These are phyloP conservation scores for Xylaria sp. DNA, from an alignment of 2,329 filamentous ascomycete genomes.

Conservation along the genomic window DNA sequence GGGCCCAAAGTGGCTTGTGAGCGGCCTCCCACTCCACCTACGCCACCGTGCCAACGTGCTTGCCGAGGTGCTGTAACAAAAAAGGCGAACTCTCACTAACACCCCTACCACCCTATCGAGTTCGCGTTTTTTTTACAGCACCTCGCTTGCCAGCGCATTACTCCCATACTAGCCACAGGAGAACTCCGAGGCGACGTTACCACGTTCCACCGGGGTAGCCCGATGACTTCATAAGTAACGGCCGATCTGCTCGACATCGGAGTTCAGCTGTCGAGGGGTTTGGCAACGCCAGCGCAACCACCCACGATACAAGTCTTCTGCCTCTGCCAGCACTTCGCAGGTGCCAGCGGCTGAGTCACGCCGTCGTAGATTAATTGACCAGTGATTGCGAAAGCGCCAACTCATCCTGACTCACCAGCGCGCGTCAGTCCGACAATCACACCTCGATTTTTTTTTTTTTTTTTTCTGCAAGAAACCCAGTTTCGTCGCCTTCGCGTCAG, in stretches of 20 bases:
- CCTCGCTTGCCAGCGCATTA: constrained; percentile 20
- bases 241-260: not conserved
- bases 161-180: constrained; percentile 31
- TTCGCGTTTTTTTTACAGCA: too few relatives aligned
- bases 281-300: not conserved
- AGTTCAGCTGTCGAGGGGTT: constrained; percentile 6
- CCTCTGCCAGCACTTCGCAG: not conserved
- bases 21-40: constrained; percentile 35
- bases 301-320: not conserved
- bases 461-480: not conserved
- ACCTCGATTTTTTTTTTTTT: not conserved
- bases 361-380: not conserved
- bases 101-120: too few relatives aligned
- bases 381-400: constrained; percentile 22
- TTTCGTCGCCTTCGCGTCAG: constrained; percentile 13
- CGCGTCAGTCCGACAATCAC: not conserved
- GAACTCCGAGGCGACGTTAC: constrained; percentile 24
- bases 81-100: too few relatives aligned
- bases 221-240: constrained; percentile 35
- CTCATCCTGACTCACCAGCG: constrained; percentile 34
- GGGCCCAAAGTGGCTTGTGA: constrained; percentile 31
- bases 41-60: constrained; percentile 29
- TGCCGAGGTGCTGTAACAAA: too few relatives aligned
- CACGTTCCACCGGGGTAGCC: constrained; percentile 20
- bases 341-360: not conserved